phyloP scores from a whole-genome alignment of 306 rosid species.

The Cicer chorassanicum region DNA sequence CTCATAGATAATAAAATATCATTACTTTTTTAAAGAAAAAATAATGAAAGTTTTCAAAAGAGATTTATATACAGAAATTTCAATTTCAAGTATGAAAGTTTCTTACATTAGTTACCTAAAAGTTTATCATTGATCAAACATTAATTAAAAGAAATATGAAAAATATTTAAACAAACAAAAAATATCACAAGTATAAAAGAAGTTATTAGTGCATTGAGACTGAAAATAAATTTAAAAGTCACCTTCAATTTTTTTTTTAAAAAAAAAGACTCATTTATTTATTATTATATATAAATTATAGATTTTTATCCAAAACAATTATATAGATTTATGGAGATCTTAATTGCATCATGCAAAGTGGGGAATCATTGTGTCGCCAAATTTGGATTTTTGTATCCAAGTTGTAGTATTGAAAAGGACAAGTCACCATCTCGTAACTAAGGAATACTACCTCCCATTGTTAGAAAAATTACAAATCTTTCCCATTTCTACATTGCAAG shows the following conservation, averaged over 20 bases:
- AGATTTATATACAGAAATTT: no score
- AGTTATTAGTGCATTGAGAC: not conserved
- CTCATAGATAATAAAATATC: no score
- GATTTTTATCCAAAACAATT: no score
- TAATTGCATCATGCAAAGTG: conserved; percentile 2
- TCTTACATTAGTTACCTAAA: no score
- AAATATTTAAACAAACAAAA: no score
- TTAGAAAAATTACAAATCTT: not conserved
- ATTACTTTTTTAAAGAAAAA: no score
- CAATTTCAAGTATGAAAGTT: no score
- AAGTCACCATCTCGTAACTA: conserved; percentile 1
- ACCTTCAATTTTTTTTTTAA: not conserved
- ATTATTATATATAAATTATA: no score
- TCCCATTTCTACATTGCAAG: conserved; percentile 11
- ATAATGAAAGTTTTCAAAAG: no score
- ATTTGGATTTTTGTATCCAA: conserved; percentile 21
- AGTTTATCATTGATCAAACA: no score
- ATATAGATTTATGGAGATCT: conserved; percentile 10
- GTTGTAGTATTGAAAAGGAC: conserved; percentile 15
- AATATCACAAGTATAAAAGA: not conserved
- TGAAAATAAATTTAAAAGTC: not conserved
- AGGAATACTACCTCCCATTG: not conserved
- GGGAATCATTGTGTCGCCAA: not conserved
- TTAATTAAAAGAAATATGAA: no score
- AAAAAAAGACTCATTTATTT: not conserved